A percentile compares a stretch with the other conserved stretches of the same genome.
Evolutionary conservation across 129 eudicot genomes (phyloP).

Genomic region (Flaveria bidentis): DNA sequence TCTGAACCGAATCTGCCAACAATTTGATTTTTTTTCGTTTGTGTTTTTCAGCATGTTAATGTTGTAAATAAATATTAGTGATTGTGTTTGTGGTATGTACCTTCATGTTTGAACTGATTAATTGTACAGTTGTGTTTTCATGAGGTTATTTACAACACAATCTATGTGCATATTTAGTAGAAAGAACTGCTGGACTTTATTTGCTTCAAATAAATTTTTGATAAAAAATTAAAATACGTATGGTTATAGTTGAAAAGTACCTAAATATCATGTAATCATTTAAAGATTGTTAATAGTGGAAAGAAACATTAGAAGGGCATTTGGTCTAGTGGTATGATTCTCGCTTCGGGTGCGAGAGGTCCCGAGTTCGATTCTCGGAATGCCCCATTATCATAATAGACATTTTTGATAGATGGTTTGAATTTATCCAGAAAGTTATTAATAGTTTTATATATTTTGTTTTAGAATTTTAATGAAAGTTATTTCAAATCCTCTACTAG

Average conservation of each 20-base stretch:
- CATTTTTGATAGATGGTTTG: too few species aligned
- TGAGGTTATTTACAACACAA: constrained; percentile 15
- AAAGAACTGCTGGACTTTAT: neutral
- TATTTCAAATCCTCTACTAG: too few species aligned
- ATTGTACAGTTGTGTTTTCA: constrained; percentile 10
- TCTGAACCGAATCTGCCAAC: neutral
- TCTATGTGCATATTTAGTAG: neutral
- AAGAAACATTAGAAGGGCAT: constrained; percentile 34
- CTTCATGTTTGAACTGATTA: neutral
- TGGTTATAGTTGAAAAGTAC: too few species aligned
- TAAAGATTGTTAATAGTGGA: neutral
- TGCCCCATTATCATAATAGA: constrained; percentile 42
- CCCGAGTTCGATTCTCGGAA: constrained; percentile 91
- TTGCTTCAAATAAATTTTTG: neutral
- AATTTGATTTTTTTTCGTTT: neutral
- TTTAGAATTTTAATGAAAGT: too few species aligned
- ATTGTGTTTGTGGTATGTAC: constrained; percentile 14
- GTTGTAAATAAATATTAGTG: neutral
- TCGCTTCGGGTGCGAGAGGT: constrained; percentile 91
- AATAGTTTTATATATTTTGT: too few species aligned
- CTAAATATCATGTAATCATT: too few species aligned
- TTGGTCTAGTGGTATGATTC: constrained; percentile 94
- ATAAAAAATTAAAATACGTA: too few species aligned
- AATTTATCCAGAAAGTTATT: too few species aligned
- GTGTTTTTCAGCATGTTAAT: neutral